phyloP scores from a whole-genome alignment of 148 eudicot species.

The Chenopodium formosanum region DNA sequence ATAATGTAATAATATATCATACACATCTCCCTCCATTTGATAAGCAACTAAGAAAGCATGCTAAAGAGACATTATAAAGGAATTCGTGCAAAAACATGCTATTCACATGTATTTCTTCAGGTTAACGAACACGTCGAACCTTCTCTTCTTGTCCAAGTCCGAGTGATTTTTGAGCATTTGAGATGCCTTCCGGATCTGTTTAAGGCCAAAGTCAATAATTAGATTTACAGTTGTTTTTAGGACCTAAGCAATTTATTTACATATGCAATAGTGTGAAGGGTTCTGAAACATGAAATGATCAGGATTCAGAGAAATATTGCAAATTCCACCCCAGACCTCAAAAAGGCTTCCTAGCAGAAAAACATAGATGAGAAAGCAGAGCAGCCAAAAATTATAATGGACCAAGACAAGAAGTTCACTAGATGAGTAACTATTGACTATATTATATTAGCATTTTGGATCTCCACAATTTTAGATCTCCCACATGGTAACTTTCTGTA shows the following conservation, averaged over 20 bases:
- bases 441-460: neutral
- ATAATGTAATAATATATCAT: neutral
- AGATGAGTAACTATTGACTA: neutral
- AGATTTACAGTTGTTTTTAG: neutral
- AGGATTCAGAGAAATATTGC: neutral
- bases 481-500: neutral
- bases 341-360: neutral
- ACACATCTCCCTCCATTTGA: neutral
- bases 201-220: conserved; percentile 9
- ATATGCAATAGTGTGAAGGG: neutral
- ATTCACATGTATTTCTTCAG: neutral
- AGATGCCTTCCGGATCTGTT: conserved; percentile 89
- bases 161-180: conserved; percentile 88
- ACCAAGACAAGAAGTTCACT: neutral
- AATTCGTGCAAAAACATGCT: neutral
- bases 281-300: neutral
- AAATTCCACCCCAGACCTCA: neutral
- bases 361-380: neutral
- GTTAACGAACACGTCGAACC: conserved; percentile 62
- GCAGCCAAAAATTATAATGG: neutral
- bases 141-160: conserved; percentile 90
- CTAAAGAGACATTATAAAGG: neutral
- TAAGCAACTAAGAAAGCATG: neutral
- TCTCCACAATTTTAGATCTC: neutral
- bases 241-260: neutral